Base-by-base conservation (phyloP, 148 eudicot genomes). In the Bassia scoparia region DNA sequence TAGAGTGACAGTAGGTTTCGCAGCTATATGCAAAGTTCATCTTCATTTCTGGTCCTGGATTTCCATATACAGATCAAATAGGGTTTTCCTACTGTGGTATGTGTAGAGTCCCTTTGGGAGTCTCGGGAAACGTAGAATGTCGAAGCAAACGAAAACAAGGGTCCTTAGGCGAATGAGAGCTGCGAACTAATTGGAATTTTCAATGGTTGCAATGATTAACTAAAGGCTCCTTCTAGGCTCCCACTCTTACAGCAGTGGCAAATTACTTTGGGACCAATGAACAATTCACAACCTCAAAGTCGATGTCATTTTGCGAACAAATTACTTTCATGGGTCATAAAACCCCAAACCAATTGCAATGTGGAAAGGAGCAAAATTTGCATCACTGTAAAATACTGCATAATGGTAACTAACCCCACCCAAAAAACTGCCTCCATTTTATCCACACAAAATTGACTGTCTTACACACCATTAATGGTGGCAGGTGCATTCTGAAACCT, bases 401-500 rank as follows among this genome's bases (percentile, higher is more conserved):
- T 41, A 52, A 44, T 67, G 71, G 55, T 48, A 26, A 35, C 33
- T 16, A 60, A 59, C 67, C 34, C 56, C 64, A 67, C 64, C 44
- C n/a, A n/a, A 38, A 67, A 21, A 38, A 41, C 69, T 31, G 44
- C 56, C 43, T n/a, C n/a, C 78, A 54, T 43, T 41, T 62, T n/a
- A n/a, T 55, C 31, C 20, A 54, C 29, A 14, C 50, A 43, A 18
- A 31, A 41, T 55, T 12, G n/a, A 58, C 59, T 43, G 37, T 37
- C 71, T 64, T 27, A n/a, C n/a, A n/a, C n/a, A 49, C 35, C 49
- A 43, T 74, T 68, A n/a, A 68, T 68, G 18, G 62, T 18, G 43
- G 70, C 58, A 67, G 58, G 66, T 71, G 31, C 34, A 27, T 26
- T 30, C 58, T 60, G 26, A 61, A 66, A 31, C n/a, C n/a, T 38